Conservation (phyloP, 495 filamentous ascomycete genomes). For the Aspergillus carlsbadensis region DNA sequence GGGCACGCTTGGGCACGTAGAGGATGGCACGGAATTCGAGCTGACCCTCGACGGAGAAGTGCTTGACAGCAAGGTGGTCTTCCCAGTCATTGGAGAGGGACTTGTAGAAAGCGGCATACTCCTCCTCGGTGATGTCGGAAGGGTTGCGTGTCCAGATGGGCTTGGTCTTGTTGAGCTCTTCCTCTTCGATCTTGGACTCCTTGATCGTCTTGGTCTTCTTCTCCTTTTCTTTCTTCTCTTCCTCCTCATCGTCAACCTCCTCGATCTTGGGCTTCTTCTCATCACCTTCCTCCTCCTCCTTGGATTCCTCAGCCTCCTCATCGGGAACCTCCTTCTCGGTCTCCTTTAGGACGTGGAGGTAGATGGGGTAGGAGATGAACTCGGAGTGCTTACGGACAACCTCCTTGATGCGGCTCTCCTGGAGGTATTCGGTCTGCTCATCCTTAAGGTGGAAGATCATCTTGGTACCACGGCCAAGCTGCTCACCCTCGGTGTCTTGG, state of each 20-base stretch:
- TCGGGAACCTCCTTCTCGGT: slow-evolving; percentile 98
- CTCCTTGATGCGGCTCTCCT: slow-evolving; percentile 99
- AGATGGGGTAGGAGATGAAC: slow-evolving; percentile 99
- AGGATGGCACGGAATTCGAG: slow-evolving; percentile 99
- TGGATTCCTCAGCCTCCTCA: slow-evolving; percentile 80
- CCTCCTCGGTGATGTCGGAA: slow-evolving; percentile 89
- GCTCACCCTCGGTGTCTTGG: slow-evolving; percentile 87
- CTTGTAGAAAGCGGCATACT: slow-evolving; percentile 99
- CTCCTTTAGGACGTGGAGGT: slow-evolving; percentile 98
- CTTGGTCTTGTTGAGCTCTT: slow-evolving; percentile 99
- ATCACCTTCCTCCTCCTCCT: slow-evolving; percentile 76
- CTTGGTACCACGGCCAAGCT: slow-evolving; percentile 91
- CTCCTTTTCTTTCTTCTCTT: slow-evolving; percentile 85
- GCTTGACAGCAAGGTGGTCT: slow-evolving; percentile 98
- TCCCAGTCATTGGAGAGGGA: slow-evolving; percentile 99
- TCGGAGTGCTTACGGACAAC: slow-evolving; percentile 99
- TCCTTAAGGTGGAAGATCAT: slow-evolving; percentile 99
- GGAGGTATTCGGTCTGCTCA: slow-evolving; percentile 96
- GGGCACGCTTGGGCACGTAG: slow-evolving; percentile 98
- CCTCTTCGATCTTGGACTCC: slow-evolving; percentile 97
- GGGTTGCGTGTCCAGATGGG: slow-evolving; percentile 99
- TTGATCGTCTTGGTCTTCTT: slow-evolving; percentile 99
- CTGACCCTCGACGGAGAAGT: slow-evolving; percentile 99
- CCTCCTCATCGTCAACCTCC: slow-evolving; percentile 77
- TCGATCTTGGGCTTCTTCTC: slow-evolving; percentile 80